Evolutionary conservation across 495 filamentous ascomycete species (phyloP), one percentile per base, ranked within the genome.

Genomic region (Clavariopsis aquatica): DNA sequence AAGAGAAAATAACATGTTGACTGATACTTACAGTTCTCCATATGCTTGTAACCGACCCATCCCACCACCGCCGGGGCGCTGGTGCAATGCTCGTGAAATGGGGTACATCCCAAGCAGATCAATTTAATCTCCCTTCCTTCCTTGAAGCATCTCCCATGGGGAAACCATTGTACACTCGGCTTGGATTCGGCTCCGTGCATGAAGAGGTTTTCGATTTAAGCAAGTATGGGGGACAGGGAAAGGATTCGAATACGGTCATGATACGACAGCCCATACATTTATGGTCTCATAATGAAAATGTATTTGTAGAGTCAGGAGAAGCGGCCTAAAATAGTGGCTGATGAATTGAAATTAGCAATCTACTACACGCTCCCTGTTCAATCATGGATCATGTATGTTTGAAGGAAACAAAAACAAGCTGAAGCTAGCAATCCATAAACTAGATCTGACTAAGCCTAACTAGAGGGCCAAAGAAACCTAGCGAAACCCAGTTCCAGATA

Each of bases 1-100:
- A 22, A 31, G 28, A 29, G 51, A 19, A 3, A 24, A 23, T 31
- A 2, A 1, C 15, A 31, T 56, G 38, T 41, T 54, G 20, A 24
- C 31, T 12, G 8, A 24, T 49, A 13, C n/a, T n/a, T 2, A 0
- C 28, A 71, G 68, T 67, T 23, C 62, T 72, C 5, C 56, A 66
- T 41, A 49, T 72, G 20, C 56, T 72, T 1, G 49, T 63, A 12
- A 66, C 64, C 6, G 53, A 65, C 57, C 68, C 70, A 12, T 31
- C 59, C 4, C 68, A 72, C 27, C 68, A 66, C 10, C 41, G 65
- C 8, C 60, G 65, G 3, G 70, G 70, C 12, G 70, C 68, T 49
- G 70, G 68, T 5, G 51, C 60, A 1, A 49, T 68, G 43, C 57
- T 72, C 19, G 29, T 72, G 3, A 53, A 61, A 56, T 68, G 68